These are phyloP conservation scores for Crotalaria pallida DNA, from an alignment of 306 rosid genomes.

Conservation along the genomic window DNA sequence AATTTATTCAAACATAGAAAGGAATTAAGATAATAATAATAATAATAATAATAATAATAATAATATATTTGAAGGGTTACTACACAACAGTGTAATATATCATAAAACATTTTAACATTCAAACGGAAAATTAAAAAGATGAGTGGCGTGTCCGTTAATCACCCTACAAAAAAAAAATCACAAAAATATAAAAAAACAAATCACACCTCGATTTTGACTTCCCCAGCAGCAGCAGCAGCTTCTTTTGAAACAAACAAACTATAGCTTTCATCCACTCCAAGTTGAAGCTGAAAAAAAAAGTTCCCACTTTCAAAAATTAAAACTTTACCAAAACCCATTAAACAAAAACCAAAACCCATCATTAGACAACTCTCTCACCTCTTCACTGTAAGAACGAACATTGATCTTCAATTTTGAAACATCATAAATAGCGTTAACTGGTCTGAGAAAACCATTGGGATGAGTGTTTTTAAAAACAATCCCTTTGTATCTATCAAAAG, in stretches of 20 bases:
- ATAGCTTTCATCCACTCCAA: slow-evolving; percentile 98
- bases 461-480: slow-evolving; percentile 50
- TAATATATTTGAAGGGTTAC: no score
- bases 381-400: slow-evolving; percentile 47
- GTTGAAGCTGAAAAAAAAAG: slow-evolving; percentile 65
- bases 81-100: not conserved
- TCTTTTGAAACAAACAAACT: slow-evolving; percentile 45
- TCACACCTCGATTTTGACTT: slow-evolving; percentile 71
- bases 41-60: not conserved
- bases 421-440: slow-evolving; percentile 38
- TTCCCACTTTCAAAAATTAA: slow-evolving; percentile 19
- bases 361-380: slow-evolving; percentile 32
- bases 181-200: not conserved
- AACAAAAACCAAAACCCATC: not conserved
- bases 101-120: not conserved
- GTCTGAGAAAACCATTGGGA: slow-evolving; percentile 26
- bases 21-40: not conserved
- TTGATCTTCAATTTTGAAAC: slow-evolving; percentile 43
- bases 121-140: not conserved
- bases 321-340: slow-evolving; percentile 5
- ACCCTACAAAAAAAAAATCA: not conserved
- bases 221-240: slow-evolving; percentile 43
- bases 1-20: not conserved
- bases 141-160: not conserved
- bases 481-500: slow-evolving; percentile 63